phyloP scores from a whole-genome alignment of 306 rosid species.

The Dalbergia cultrata region DNA sequence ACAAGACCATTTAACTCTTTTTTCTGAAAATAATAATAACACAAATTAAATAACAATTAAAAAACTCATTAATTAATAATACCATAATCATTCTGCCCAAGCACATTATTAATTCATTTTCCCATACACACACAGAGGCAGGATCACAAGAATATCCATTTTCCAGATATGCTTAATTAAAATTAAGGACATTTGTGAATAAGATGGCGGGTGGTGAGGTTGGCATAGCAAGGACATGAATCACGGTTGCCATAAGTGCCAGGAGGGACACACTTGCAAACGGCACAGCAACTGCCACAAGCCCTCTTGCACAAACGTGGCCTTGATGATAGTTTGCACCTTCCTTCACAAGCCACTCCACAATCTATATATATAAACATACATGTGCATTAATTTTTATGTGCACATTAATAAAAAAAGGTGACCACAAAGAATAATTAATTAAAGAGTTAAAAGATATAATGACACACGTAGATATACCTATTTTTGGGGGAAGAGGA shows the following conservation, averaged over 20 bases:
- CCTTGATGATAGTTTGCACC: conserved; percentile 45
- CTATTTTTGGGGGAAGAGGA: conserved; percentile 41
- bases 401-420: neutral
- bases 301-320: conserved; percentile 48
- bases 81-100: too few relatives aligned
- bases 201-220: conserved; percentile 40
- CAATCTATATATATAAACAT: conserved; percentile 21
- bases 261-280: conserved; percentile 48
- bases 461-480: neutral
- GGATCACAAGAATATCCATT: too few relatives aligned
- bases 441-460: neutral
- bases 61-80: neutral
- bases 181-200: conserved; percentile 44
- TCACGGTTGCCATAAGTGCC: conserved; percentile 41
- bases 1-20: neutral
- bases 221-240: conserved; percentile 47
- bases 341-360: conserved; percentile 46
- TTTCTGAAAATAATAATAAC: neutral
- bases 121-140: too few relatives aligned
- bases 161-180: too few relatives aligned
- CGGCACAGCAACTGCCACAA: conserved; percentile 47
- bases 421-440: too few relatives aligned
- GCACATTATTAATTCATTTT: too few relatives aligned
- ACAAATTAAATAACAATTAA: neutral
- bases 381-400: neutral